Conservation (phyloP, 371 early-diverging fungal species). For the Mortierella sp. region DNA sequence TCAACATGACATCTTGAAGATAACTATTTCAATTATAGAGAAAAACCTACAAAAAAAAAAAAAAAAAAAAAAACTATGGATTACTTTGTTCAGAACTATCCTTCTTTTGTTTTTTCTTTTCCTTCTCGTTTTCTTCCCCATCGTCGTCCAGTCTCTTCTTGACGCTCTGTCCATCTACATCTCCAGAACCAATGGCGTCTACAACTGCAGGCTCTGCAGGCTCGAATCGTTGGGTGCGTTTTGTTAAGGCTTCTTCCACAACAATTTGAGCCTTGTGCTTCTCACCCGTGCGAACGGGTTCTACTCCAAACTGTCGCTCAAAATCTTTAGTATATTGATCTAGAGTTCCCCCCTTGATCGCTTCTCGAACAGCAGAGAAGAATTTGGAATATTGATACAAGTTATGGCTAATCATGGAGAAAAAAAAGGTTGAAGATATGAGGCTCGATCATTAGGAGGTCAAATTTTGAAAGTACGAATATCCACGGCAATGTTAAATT, state of each 20-base stretch:
- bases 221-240: slow-evolving; percentile 44
- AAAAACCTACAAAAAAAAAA: too few relatives aligned
- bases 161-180: not conserved
- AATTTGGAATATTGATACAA: slow-evolving; percentile 72
- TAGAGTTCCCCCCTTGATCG: slow-evolving; percentile 67
- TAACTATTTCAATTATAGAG: too few relatives aligned
- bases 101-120: slow-evolving; percentile 9
- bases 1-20: too few relatives aligned
- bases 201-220: slow-evolving; percentile 27
- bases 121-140: not conserved
- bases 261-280: slow-evolving; percentile 35
- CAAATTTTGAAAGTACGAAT: too few relatives aligned
- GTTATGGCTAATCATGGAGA: slow-evolving; percentile 74
- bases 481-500: too few relatives aligned
- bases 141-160: slow-evolving; percentile 7
- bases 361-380: slow-evolving; percentile 69
- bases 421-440: not conserved
- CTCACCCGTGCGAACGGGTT: slow-evolving; percentile 38
- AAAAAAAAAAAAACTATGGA: not conserved
- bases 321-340: slow-evolving; percentile 35
- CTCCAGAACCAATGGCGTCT: slow-evolving; percentile 19
- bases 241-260: slow-evolving; percentile 35
- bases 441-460: not conserved
- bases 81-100: not conserved
- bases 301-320: slow-evolving; percentile 20